phyloP scores from a whole-genome alignment of 208 protist genomes.

The Leishmania martiniquensis region DNA sequence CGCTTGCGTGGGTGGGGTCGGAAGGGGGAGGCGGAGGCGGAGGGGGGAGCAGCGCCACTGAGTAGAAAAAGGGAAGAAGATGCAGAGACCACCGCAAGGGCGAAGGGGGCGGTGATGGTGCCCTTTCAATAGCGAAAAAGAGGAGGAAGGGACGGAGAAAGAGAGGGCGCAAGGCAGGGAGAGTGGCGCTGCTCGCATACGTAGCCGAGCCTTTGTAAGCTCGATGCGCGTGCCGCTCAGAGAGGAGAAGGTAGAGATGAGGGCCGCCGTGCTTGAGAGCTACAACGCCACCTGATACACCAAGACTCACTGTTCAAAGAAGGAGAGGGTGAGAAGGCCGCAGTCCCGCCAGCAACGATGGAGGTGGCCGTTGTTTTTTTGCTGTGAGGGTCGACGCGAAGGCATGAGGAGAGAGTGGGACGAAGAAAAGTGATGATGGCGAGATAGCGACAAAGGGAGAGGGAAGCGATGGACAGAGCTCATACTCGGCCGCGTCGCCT shows the following conservation, averaged over 20 bases:
- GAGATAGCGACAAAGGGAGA: no score
- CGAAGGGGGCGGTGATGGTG: not conserved
- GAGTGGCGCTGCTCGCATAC: not conserved
- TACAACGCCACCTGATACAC: not conserved
- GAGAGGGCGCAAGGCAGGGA: not conserved
- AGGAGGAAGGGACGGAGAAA: not conserved
- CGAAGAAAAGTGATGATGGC: not conserved
- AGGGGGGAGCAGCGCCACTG: not conserved
- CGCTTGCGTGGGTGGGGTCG: not conserved
- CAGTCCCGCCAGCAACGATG: not conserved
- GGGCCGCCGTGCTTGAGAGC: not conserved
- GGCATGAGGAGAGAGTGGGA: not conserved
- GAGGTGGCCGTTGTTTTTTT: not conserved
- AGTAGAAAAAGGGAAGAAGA: not conserved
- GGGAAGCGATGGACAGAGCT: not conserved
- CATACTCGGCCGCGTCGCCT: not conserved
- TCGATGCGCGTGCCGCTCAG: not conserved
- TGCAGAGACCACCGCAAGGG: not conserved
- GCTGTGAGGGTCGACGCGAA: not conserved
- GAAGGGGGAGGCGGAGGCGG: not conserved
- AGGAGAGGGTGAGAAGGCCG: not conserved
- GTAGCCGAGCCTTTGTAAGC: not conserved
- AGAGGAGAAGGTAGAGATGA: not conserved
- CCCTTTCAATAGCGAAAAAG: not conserved
- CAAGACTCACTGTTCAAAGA: constrained; percentile 1